Evolutionary conservation across 495 filamentous ascomycete species (phyloP).

Genomic region (Trichoderma erinaceum): DNA sequence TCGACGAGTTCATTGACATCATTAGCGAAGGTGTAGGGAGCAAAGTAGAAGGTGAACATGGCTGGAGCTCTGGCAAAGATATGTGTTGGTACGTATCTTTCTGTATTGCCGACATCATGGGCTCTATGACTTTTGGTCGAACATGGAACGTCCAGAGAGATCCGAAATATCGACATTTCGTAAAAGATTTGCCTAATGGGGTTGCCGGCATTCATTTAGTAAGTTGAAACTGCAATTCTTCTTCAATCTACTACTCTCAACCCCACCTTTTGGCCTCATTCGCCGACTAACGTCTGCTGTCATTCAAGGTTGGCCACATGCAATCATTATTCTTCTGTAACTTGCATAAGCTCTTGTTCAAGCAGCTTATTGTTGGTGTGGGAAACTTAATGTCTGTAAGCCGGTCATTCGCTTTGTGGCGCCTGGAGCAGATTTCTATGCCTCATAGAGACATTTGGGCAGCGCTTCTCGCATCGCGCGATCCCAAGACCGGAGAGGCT

Average conservation of each 20-base stretch:
- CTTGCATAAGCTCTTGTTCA: neutral
- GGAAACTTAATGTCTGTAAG: neutral
- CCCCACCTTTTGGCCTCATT: too few species aligned
- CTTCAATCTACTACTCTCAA: neutral
- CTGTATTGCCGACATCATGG: conserved; percentile 3
- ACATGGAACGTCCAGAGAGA: conserved; percentile 2
- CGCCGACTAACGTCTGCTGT: neutral
- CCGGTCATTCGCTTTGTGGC: neutral
- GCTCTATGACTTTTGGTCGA: conserved; percentile 3
- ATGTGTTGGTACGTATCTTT: neutral
- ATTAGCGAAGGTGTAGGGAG: neutral
- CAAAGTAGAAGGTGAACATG: neutral
- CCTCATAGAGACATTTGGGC: conserved; percentile 1
- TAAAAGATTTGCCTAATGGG: conserved; percentile 8
- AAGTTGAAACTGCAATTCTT: neutral
- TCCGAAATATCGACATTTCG: neutral
- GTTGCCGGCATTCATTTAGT: conserved; percentile 4
- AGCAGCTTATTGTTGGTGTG: neutral
- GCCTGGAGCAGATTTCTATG: conserved; percentile 1
- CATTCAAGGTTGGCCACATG: neutral
- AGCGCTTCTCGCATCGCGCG: neutral
- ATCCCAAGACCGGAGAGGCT: neutral
- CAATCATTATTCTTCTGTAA: neutral
- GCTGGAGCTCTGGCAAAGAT: neutral
- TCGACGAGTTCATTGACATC: neutral